These are phyloP conservation scores for Eimeria praecox DNA, from an alignment of 169 alveolate species.

Conservation along the genomic window DNA sequence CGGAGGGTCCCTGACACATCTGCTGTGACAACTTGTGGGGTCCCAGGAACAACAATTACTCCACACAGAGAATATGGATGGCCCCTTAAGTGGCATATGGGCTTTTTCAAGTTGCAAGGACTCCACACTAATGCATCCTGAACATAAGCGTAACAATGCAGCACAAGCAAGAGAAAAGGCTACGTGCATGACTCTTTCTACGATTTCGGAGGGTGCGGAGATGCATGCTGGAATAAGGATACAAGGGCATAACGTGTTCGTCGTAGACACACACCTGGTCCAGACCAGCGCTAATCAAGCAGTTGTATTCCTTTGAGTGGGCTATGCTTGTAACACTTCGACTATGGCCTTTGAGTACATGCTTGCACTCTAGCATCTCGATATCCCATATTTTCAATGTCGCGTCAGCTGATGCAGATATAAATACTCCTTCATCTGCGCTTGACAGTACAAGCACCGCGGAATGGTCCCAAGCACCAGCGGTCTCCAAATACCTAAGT, in stretches of 20 bases:
- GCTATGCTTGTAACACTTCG: slow-evolving; percentile 66
- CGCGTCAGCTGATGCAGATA: slow-evolving; percentile 76
- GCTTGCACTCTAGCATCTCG: slow-evolving; percentile 25
- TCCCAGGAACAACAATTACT: slow-evolving; percentile 83
- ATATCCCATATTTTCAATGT: slow-evolving; percentile 63
- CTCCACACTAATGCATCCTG: slow-evolving; percentile 85
- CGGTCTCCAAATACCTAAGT: no score
- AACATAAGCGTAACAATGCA: not conserved
- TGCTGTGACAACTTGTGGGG: slow-evolving; percentile 86
- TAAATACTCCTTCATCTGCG: slow-evolving; percentile 62
- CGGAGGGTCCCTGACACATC: slow-evolving; percentile 85
- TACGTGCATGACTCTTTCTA: not conserved
- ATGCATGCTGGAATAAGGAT: not conserved
- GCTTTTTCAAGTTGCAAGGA: slow-evolving; percentile 84
- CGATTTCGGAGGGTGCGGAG: not conserved
- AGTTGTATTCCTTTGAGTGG: slow-evolving; percentile 56
- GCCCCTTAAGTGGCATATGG: slow-evolving; percentile 82
- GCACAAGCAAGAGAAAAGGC: not conserved
- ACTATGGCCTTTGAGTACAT: slow-evolving; percentile 57
- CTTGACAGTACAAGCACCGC: not conserved
- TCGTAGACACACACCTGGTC: slow-evolving; percentile 50
- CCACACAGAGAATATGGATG: slow-evolving; percentile 86
- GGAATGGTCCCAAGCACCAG: not conserved
- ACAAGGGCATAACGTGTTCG: not conserved
- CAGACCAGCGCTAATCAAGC: slow-evolving; percentile 76